These are phyloP conservation scores for Juglanconis juglandina DNA, from an alignment of 2,329 filamentous ascomycete species.

Conservation along the genomic window DNA sequence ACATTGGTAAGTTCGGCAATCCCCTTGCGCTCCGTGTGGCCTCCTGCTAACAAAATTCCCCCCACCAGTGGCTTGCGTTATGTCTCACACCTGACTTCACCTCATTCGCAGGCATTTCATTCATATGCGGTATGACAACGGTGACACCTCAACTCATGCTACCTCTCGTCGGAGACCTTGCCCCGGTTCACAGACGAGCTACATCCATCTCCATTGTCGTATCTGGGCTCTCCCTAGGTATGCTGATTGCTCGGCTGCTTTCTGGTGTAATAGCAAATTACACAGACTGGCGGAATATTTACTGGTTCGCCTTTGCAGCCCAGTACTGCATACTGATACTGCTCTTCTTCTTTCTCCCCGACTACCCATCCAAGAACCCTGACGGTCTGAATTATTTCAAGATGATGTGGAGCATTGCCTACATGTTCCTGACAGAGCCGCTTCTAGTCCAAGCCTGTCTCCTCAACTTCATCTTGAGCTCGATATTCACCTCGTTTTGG, in stretches of 20 bases:
- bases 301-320: constrained; percentile 71
- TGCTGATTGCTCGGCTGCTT: constrained; percentile 72
- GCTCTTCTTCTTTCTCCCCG: constrained; percentile 73
- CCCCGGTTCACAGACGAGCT: constrained; percentile 64
- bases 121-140: constrained; percentile 71
- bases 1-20: constrained; percentile 50
- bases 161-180: constrained; percentile 74
- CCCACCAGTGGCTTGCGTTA: constrained; percentile 60
- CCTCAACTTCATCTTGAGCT: constrained; percentile 58
- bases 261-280: constrained; percentile 73
- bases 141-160: constrained; percentile 80
- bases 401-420: constrained; percentile 62
- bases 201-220: constrained; percentile 70
- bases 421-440: constrained; percentile 63
- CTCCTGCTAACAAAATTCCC: neutral
- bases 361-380: constrained; percentile 74
- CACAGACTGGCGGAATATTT: constrained; percentile 71
- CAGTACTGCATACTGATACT: constrained; percentile 64
- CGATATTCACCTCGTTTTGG: constrained; percentile 52
- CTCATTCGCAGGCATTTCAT: constrained; percentile 67
- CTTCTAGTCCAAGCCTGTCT: constrained; percentile 67
- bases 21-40: neutral
- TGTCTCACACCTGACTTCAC: constrained; percentile 64
- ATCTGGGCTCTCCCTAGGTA: constrained; percentile 70
- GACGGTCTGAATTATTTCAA: constrained; percentile 60